These are phyloP conservation scores for Amesomyces nigricolor DNA, from an alignment of 2,329 filamentous ascomycete species.

Conservation along the genomic window DNA sequence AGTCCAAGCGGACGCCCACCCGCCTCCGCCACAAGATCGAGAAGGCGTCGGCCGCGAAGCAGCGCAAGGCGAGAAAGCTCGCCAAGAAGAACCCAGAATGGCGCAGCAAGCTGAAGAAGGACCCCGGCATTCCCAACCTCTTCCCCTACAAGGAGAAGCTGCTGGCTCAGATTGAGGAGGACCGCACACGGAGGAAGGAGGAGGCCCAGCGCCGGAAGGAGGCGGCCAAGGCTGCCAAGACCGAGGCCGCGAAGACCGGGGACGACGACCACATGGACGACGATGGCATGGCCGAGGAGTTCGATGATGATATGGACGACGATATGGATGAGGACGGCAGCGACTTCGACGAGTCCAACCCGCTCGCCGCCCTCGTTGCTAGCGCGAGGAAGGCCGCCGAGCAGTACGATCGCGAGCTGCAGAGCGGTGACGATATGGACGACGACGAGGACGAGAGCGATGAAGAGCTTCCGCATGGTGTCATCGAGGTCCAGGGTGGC, in stretches of 20 bases:
- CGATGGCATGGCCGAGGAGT: constrained; percentile 49
- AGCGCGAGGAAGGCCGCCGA: constrained; percentile 74
- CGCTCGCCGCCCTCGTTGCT: constrained; percentile 85
- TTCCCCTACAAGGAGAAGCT: constrained; percentile 98
- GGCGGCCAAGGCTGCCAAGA: constrained; percentile 62
- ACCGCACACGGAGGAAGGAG: constrained; percentile 72
- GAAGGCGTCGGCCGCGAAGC: constrained; percentile 84
- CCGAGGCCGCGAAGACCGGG: constrained; percentile 42
- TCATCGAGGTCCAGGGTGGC: constrained; percentile 45
- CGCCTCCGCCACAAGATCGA: constrained; percentile 93
- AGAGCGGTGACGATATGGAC: constrained; percentile 54
- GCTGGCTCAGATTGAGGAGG: constrained; percentile 89
- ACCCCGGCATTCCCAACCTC: constrained; percentile 92
- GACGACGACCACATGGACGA: constrained; percentile 47
- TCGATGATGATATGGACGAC: constrained; percentile 54
- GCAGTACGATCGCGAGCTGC: constrained; percentile 63
- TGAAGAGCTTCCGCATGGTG: constrained; percentile 43
- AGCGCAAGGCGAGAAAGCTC: constrained; percentile 80
- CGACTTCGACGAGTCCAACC: constrained; percentile 67
- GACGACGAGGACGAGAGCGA: constrained; percentile 53
- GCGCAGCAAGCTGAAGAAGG: constrained; percentile 92
- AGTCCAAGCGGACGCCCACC: constrained; percentile 85
- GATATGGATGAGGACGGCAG: constrained; percentile 46
- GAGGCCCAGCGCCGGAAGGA: constrained; percentile 67
- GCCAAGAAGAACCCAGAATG: constrained; percentile 98